A percentile compares a stretch with the other conserved stretches of the same genome.
Conservation (phyloP, 2,329 filamentous ascomycete species). For the Xylariaceae sp. region DNA sequence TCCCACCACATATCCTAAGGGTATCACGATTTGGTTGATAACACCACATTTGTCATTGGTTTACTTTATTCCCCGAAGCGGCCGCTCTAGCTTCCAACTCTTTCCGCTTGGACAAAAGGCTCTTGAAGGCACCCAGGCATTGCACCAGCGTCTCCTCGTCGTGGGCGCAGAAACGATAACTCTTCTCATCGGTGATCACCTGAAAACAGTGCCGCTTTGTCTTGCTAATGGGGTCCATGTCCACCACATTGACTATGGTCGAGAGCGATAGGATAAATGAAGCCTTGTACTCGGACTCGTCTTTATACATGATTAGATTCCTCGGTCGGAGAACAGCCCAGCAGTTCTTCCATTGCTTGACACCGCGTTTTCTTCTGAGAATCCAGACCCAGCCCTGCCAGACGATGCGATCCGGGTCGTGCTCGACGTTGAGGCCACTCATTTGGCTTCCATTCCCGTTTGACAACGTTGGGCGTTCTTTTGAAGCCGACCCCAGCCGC, state of each 20-base stretch:
- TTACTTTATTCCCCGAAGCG: conserved; percentile 31
- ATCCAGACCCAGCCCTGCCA: conserved; percentile 91
- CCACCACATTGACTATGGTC: conserved; percentile 84
- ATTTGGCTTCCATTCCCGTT: conserved; percentile 64
- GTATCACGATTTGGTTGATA: conserved; percentile 19
- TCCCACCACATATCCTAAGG: conserved; percentile 18
- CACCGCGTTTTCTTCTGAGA: conserved; percentile 77
- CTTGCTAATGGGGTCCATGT: conserved; percentile 84
- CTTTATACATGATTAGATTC: conserved; percentile 89
- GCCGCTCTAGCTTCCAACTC: conserved; percentile 59
- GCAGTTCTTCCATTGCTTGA: conserved; percentile 91
- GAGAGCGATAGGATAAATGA: conserved; percentile 78
- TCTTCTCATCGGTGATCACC: conserved; percentile 91
- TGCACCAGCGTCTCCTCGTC: conserved; percentile 82
- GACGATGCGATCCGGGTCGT: conserved; percentile 84
- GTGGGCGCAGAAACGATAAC: conserved; percentile 73
- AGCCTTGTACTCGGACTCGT: conserved; percentile 87
- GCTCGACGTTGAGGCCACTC: conserved; percentile 58
- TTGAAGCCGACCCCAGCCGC: conserved; percentile 34
- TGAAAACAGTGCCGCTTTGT: conserved; percentile 88
- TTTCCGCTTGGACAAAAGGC: conserved; percentile 71
- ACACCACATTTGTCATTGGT: conserved; percentile 8
- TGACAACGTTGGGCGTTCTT: conserved; percentile 39
- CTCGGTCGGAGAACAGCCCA: conserved; percentile 90
- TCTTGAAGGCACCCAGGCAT: conserved; percentile 91